Evolutionary conservation across 78 protist species (phyloP).

Genomic region (Blattamonas nauphoetae): DNA sequence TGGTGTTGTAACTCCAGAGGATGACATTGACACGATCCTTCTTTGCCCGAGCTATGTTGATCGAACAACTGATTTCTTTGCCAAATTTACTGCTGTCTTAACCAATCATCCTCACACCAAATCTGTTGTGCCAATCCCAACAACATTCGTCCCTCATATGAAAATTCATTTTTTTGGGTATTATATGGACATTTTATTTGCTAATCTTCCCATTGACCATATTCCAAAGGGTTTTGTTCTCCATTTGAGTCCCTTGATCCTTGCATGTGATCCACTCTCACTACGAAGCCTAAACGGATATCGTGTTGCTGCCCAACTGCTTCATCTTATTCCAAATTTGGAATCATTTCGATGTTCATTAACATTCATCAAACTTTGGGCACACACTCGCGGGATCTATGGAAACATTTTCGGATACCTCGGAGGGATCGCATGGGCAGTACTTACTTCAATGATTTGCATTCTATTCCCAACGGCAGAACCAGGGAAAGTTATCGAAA

Average conservation of each 20-base stretch:
- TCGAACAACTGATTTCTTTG: slow-evolving; percentile 65
- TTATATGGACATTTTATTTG: slow-evolving; percentile 75
- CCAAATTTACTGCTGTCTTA: slow-evolving; percentile 31
- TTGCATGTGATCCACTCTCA: slow-evolving; percentile 45
- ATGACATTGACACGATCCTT: slow-evolving; percentile 90
- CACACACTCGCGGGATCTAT: slow-evolving; percentile 33
- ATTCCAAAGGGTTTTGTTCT: slow-evolving; percentile 64
- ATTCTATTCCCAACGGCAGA: slow-evolving; percentile 85
- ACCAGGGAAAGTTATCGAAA: slow-evolving; percentile 51
- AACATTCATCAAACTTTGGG: slow-evolving; percentile 84
- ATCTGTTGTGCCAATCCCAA: slow-evolving; percentile 61
- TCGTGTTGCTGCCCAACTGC: slow-evolving; percentile 79
- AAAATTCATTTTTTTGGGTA: slow-evolving; percentile 67
- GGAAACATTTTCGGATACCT: slow-evolving; percentile 62
- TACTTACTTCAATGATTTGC: slow-evolving; percentile 77
- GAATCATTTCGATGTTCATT: slow-evolving; percentile 66
- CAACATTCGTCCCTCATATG: slow-evolving; percentile 85
- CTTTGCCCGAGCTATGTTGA: slow-evolving; percentile 64
- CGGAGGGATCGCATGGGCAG: slow-evolving; percentile 91
- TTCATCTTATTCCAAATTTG: slow-evolving; percentile 70
- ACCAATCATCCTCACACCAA: slow-evolving; percentile 41
- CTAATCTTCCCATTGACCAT: slow-evolving; percentile 33
- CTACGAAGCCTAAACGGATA: slow-evolving; percentile 32
- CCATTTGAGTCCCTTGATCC: slow-evolving; percentile 32
- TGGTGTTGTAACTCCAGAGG: slow-evolving; percentile 73